Conservation (phyloP, 305 asterid species). For the Rubia peregrina region DNA sequence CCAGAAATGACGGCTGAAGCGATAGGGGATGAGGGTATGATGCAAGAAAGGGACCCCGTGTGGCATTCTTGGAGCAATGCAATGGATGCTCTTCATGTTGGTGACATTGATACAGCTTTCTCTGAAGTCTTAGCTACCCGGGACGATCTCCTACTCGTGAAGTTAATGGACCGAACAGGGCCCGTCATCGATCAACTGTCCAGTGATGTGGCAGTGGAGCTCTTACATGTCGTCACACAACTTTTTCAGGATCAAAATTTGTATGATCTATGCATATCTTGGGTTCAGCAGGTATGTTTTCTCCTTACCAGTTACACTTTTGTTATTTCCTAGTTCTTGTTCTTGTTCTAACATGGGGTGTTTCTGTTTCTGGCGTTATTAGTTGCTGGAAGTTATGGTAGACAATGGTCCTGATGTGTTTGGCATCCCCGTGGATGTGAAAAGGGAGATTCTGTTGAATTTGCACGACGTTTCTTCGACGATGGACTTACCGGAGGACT, state of each 20-base stretch:
- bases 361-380: constrained; percentile 17
- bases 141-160: constrained; percentile 78
- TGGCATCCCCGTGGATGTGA: constrained; percentile 64
- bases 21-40: constrained; percentile 52
- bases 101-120: constrained; percentile 83
- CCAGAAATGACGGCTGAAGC: constrained; percentile 82
- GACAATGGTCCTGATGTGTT: constrained; percentile 69
- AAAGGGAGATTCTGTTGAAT: constrained; percentile 65
- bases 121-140: constrained; percentile 81
- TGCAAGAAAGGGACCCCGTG: constrained; percentile 70
- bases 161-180: constrained; percentile 94
- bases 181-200: constrained; percentile 86
- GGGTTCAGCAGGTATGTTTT: constrained; percentile 88
- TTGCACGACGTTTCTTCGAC: constrained; percentile 62
- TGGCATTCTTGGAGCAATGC: constrained; percentile 96
- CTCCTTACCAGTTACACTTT: background rate
- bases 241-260: constrained; percentile 68
- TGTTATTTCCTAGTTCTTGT: background rate
- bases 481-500: constrained; percentile 66
- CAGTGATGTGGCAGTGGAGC: constrained; percentile 64
- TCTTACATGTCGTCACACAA: constrained; percentile 71
- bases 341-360: background rate
- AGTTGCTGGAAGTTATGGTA: constrained; percentile 70
- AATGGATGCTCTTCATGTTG: constrained; percentile 83
- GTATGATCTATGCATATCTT: constrained; percentile 68